Base-by-base conservation (phyloP, 2,329 filamentous ascomycete species). In the Claviceps sp. region DNA sequence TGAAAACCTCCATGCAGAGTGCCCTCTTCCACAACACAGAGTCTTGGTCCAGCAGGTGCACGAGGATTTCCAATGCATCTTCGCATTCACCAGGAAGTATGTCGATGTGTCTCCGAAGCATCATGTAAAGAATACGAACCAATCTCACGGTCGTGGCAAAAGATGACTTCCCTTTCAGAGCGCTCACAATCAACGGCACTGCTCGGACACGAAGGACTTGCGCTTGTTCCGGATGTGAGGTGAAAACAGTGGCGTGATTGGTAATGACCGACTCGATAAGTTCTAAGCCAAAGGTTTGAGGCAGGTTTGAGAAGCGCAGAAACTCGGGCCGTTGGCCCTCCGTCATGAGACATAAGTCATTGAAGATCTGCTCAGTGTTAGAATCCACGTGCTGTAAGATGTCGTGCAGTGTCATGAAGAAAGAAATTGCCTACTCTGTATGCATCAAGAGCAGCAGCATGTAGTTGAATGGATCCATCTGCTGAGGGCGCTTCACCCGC, bases 261-360 rank as follows among this genome's bases (percentile, higher is more conserved):
- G 85, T 84, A 54, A 98, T 72, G 50, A 95, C 82, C 1, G 88
- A 91, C 67, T 96, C 90, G 59, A 98, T 88, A 51, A 97, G 76
- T 64, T 98, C 93, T 1, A 98, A 71, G 5, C 89, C 87, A 59
- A 95, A 93, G 0, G 86, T 85, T 59, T 88, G 82, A 0, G 88
- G 82, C 9, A 97, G 75, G 3, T 81, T 80, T 13, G 86, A 82
- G 60, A 93, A 86, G 37, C 82, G 82, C 41, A 98, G 75, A 61
- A 90, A 95, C 57, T 88, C 82, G 4, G 90, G 83, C 42, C 84
- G 82, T 60, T 93, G 85, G 37, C 86, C 86, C 64, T 95, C 88
- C 0, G 89, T 87, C 59, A 95, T 74, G 47, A 95, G 77, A 59
- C 89, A 95, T 7, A 98, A 76, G 62, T 98, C 93, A 61, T 89